These are phyloP conservation scores for Sparassis latifolia DNA, from an alignment of 1,284 basidiomycete species.

Conservation along the genomic window DNA sequence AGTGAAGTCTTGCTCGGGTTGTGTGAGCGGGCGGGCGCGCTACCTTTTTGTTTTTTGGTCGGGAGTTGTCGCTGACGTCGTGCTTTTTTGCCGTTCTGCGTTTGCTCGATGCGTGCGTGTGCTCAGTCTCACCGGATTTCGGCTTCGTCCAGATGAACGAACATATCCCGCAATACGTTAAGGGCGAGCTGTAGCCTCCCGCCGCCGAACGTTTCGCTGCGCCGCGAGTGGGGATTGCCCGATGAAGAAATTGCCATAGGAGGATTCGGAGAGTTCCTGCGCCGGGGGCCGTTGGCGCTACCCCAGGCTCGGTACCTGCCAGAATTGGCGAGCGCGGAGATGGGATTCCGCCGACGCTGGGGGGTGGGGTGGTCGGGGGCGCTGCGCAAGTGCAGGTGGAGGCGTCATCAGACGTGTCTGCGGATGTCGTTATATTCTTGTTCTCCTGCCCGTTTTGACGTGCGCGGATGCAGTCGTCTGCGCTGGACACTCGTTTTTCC, in stretches of 20 bases:
- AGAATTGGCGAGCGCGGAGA: slow-evolving; percentile 22
- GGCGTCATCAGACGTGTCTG: neutral
- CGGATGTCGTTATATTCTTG: neutral
- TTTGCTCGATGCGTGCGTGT: slow-evolving; percentile 20
- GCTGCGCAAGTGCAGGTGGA: neutral
- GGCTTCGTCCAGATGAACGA: slow-evolving; percentile 73
- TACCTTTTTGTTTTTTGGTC: no score
- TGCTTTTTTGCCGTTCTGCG: slow-evolving; percentile 15
- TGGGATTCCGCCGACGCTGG: neutral
- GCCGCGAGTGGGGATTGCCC: slow-evolving; percentile 34
- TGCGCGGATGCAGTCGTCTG: no score
- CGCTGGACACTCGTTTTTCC: no score
- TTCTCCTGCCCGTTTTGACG: no score
- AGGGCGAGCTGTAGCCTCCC: slow-evolving; percentile 44
- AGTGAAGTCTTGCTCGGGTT: slow-evolving; percentile 33
- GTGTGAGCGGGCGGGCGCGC: neutral
- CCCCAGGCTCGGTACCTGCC: slow-evolving; percentile 14
- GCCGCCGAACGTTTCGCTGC: slow-evolving; percentile 10
- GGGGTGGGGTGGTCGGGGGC: no score
- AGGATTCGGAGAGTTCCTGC: slow-evolving; percentile 40
- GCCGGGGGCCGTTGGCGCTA: no score
- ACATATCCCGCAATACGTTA: slow-evolving; percentile 63
- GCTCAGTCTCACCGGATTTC: slow-evolving; percentile 75
- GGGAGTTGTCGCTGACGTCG: neutral
- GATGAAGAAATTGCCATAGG: slow-evolving; percentile 68